Percentiles rank a stretch among this genome's conserved stretches.
These are phyloP conservation scores for Edaphochlamys debaryana DNA, from an alignment of 139 green algal genomes.

Conservation along the genomic window DNA sequence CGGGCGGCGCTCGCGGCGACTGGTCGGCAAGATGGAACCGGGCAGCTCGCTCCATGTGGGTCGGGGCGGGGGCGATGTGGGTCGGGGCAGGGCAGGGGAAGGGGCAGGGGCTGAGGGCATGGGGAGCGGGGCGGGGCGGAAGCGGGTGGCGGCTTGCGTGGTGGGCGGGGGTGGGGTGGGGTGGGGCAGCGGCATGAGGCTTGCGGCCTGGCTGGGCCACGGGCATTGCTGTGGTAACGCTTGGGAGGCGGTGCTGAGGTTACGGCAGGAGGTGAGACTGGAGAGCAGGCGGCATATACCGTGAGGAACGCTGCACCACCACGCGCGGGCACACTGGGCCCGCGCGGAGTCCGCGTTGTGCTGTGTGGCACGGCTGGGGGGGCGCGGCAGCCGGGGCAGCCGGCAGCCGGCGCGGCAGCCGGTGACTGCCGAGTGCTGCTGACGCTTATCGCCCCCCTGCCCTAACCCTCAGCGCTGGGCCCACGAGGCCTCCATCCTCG, in stretches of 20 bases:
- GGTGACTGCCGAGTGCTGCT: not conserved
- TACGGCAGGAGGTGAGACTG: too few species aligned
- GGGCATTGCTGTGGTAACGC: too few species aligned
- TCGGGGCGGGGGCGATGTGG: not conserved
- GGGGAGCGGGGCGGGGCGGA: too few species aligned
- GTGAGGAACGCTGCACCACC: too few species aligned
- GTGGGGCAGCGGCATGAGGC: not conserved
- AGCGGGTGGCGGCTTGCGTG: not conserved
- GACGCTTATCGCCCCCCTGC: not conserved
- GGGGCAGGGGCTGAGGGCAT: not conserved
- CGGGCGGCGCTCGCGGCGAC: not conserved
- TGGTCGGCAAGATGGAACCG: not conserved
- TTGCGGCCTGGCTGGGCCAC: not conserved
- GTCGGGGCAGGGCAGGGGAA: not conserved
- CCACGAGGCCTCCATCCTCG: not conserved
- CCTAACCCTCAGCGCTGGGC: not conserved
- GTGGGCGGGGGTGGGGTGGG: not conserved
- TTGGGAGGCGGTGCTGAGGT: too few species aligned
- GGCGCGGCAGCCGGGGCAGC: not conserved
- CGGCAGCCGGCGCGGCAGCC: not conserved
- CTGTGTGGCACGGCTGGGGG: too few species aligned
- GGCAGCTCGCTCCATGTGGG: not conserved
- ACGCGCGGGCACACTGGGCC: too few species aligned
- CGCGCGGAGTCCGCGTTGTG: too few species aligned
- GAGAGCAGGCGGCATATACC: too few species aligned